Conservation (phyloP, 768 basidiomycete genomes). For the Bullera alba region DNA sequence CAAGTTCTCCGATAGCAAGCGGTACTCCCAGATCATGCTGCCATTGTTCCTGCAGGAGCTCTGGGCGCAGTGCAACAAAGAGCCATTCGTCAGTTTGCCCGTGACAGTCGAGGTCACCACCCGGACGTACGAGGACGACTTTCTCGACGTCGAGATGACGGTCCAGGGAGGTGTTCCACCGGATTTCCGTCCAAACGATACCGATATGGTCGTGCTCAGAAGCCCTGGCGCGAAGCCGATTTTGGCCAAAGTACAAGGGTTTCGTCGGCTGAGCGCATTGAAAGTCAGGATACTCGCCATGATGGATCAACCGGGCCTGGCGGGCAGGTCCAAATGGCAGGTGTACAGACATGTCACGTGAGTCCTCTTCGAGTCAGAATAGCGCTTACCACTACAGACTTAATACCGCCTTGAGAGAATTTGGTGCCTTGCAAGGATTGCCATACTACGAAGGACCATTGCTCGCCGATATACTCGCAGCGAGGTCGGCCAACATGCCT, state of each 20-base stretch:
- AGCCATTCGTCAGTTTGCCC: conserved; percentile 57
- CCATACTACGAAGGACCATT: conserved; percentile 66
- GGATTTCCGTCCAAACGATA: conserved; percentile 71
- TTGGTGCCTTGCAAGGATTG: conserved; percentile 72
- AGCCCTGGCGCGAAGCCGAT: conserved; percentile 52
- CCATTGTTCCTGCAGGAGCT: conserved; percentile 81
- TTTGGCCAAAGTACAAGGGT: conserved; percentile 66
- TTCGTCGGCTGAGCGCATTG: conserved; percentile 51
- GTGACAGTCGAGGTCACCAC: conserved; percentile 60
- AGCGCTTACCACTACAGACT: conserved; percentile 53
- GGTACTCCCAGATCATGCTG: conserved; percentile 71
- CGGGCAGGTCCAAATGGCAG: conserved; percentile 62
- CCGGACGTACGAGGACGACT: conserved; percentile 69
- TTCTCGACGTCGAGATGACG: conserved; percentile 67
- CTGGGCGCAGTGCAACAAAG: conserved; percentile 77
- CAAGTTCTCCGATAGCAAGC: conserved; percentile 57
- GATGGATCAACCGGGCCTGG: conserved; percentile 53
- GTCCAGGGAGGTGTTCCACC: conserved; percentile 57
- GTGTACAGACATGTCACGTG: conserved; percentile 78
- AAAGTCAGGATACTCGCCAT: conserved; percentile 51
- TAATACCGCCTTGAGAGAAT: conserved; percentile 87
- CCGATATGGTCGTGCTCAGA: conserved; percentile 74
- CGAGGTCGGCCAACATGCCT: conserved; percentile 53
- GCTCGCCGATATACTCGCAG: conserved; percentile 61
- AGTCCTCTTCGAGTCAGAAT: conserved; percentile 24